These are phyloP conservation scores for Aschersonia sp. DNA, from an alignment of 2,329 filamentous ascomycete genomes.

Conservation along the genomic window DNA sequence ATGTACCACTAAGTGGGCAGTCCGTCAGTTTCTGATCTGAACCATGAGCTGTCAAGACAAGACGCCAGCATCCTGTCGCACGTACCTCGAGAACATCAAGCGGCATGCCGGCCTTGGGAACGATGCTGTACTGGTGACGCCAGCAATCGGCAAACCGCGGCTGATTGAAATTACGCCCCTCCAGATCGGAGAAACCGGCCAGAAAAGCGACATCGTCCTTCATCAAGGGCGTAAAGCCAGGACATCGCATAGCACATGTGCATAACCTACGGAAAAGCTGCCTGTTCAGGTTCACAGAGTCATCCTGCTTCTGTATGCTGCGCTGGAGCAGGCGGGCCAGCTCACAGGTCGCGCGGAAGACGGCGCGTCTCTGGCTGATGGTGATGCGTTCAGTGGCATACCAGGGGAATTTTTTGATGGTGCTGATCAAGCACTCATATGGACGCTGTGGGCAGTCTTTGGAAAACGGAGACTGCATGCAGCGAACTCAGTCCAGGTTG, in stretches of 20 bases:
- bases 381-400: constrained; percentile 41
- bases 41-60: not conserved
- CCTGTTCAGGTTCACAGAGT: constrained; percentile 30
- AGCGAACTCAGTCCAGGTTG: not conserved
- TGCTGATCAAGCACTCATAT: constrained; percentile 52
- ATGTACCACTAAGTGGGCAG: constrained; percentile 36
- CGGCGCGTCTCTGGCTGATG: constrained; percentile 36
- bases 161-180: constrained; percentile 26
- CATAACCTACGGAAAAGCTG: constrained; percentile 40
- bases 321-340: constrained; percentile 31
- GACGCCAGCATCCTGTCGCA: constrained; percentile 1
- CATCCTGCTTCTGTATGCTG: constrained; percentile 22
- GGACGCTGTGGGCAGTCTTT: constrained; percentile 48
- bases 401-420: constrained; percentile 50
- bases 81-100: constrained; percentile 42
- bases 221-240: constrained; percentile 45
- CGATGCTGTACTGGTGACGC: constrained; percentile 37
- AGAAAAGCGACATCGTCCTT: constrained; percentile 42
- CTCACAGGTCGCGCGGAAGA: constrained; percentile 35
- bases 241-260: constrained; percentile 37
- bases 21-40: too few species aligned
- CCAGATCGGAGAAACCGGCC: constrained; percentile 19
- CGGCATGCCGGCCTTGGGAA: constrained; percentile 30
- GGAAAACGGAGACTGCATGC: constrained; percentile 39
- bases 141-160: constrained; percentile 33